These are phyloP conservation scores for Davidsoniella australis DNA, from an alignment of 2,329 filamentous ascomycete species.

Conservation along the genomic window DNA sequence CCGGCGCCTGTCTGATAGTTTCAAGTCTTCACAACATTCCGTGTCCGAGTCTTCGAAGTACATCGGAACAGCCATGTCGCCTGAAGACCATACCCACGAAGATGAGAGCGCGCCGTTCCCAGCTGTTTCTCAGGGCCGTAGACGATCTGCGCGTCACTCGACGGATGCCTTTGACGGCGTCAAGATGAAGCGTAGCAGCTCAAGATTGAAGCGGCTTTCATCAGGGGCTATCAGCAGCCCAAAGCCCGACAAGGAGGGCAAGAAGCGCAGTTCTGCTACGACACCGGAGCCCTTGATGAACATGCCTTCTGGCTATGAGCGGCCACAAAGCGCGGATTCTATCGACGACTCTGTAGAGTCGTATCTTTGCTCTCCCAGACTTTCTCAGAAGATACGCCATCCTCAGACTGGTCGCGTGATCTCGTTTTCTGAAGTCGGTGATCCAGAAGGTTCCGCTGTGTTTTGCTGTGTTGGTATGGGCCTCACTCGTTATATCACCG, in stretches of 20 bases:
- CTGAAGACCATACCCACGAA: constrained; percentile 21
- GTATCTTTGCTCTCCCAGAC: constrained; percentile 64
- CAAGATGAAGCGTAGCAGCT: constrained; percentile 36
- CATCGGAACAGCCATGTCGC: not conserved
- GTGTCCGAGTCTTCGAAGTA: not conserved
- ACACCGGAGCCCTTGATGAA: constrained; percentile 17
- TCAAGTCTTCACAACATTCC: not conserved
- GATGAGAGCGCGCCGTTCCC: constrained; percentile 57
- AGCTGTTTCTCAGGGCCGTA: constrained; percentile 41
- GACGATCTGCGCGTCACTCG: constrained; percentile 31
- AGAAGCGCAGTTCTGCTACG: constrained; percentile 14
- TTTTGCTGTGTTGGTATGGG: constrained; percentile 98
- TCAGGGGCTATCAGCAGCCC: constrained; percentile 14
- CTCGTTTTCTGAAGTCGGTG: constrained; percentile 91
- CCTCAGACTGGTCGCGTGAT: constrained; percentile 76
- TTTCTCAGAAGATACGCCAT: constrained; percentile 78
- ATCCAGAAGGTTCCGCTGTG: constrained; percentile 77
- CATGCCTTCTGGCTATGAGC: constrained; percentile 42
- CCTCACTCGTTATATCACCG: constrained; percentile 83
- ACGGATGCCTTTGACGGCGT: constrained; percentile 30
- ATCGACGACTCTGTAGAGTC: constrained; percentile 75
- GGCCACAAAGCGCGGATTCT: constrained; percentile 66
- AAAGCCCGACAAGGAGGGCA: constrained; percentile 20
- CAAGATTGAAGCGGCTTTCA: constrained; percentile 41
- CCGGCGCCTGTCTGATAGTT: constrained; percentile 8